Evolutionary conservation across 1,284 basidiomycete species (phyloP).

Genomic region (Ustilago tritici): DNA sequence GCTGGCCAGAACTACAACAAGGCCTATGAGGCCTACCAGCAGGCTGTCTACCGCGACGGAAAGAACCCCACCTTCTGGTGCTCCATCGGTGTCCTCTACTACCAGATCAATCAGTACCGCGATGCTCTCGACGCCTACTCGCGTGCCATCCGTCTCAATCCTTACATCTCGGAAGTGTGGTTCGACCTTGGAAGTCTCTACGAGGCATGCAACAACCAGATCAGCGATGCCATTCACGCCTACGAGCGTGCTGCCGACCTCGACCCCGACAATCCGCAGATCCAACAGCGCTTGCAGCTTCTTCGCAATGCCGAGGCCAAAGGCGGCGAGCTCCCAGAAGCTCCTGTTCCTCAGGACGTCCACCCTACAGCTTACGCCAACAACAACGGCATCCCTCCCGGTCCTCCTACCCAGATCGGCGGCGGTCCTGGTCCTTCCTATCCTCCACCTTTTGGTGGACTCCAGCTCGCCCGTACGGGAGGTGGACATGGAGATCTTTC

Average conservation of each 20-base stretch:
- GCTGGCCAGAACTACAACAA: slow-evolving; percentile 99
- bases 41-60: slow-evolving; percentile 97
- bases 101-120: slow-evolving; percentile 98
- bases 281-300: slow-evolving; percentile 71
- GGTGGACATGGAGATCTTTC: slow-evolving; percentile 30
- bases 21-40: slow-evolving; percentile 99
- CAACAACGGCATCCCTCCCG: slow-evolving; percentile 54
- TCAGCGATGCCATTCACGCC: slow-evolving; percentile 97
- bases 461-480: slow-evolving; percentile 47
- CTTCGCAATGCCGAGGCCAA: slow-evolving; percentile 84
- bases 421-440: slow-evolving; percentile 43
- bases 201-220: slow-evolving; percentile 99
- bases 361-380: slow-evolving; percentile 86
- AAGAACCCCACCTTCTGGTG: slow-evolving; percentile 99
- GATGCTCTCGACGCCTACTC: slow-evolving; percentile 99
- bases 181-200: slow-evolving; percentile 97
- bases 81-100: slow-evolving; percentile 98
- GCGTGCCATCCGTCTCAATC: slow-evolving; percentile 96
- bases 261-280: slow-evolving; percentile 64
- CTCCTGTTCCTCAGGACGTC: slow-evolving; percentile 91
- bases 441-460: slow-evolving; percentile 42
- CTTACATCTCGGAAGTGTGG: slow-evolving; percentile 99
- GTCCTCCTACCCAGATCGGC: slow-evolving; percentile 59
- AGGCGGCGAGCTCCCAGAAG: slow-evolving; percentile 80
- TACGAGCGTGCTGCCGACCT: slow-evolving; percentile 73